Conservation (phyloP, 495 filamentous ascomycete species). For the Lophiotrema nucula region DNA sequence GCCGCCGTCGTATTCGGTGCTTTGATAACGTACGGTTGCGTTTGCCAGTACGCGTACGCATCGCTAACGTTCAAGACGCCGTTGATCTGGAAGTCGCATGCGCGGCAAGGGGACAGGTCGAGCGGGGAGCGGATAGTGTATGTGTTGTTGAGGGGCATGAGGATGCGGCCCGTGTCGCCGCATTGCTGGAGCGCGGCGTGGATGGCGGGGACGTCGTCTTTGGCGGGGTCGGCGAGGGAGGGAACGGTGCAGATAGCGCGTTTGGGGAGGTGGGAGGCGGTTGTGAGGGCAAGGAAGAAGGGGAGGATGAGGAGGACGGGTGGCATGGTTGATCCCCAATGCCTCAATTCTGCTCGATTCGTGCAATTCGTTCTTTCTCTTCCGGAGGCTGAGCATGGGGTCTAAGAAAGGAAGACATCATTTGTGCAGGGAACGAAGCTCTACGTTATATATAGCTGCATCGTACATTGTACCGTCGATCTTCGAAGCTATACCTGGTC, state of each 20-base stretch:
- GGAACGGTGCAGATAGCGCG: conserved; percentile 14
- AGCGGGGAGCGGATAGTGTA: conserved; percentile 15
- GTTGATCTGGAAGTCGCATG: conserved; percentile 23
- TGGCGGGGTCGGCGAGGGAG: conserved; percentile 3
- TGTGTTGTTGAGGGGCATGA: conserved; percentile 1
- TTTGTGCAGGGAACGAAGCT: no score
- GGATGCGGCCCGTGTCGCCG: neutral
- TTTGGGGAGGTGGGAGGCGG: neutral
- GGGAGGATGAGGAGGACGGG: no score
- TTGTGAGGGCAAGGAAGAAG: neutral
- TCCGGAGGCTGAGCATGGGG: no score
- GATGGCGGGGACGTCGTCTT: conserved; percentile 15
- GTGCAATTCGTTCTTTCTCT: no score
- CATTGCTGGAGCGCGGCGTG: conserved; percentile 6
- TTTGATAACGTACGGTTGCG: conserved; percentile 2
- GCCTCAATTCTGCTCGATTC: no score
- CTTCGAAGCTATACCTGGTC: no score
- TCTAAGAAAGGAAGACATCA: no score
- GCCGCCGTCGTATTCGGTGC: neutral
- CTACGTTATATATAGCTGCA: no score
- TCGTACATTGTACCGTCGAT: no score
- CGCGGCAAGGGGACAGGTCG: conserved; percentile 11
- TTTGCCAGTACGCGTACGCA: conserved; percentile 9
- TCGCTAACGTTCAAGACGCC: conserved; percentile 1
- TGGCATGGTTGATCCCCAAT: no score